A percentile compares a stretch with the other conserved stretches of the same genome.
Evolutionary conservation across 768 basidiomycete species (phyloP).

Genomic region (Amanita exitialis): DNA sequence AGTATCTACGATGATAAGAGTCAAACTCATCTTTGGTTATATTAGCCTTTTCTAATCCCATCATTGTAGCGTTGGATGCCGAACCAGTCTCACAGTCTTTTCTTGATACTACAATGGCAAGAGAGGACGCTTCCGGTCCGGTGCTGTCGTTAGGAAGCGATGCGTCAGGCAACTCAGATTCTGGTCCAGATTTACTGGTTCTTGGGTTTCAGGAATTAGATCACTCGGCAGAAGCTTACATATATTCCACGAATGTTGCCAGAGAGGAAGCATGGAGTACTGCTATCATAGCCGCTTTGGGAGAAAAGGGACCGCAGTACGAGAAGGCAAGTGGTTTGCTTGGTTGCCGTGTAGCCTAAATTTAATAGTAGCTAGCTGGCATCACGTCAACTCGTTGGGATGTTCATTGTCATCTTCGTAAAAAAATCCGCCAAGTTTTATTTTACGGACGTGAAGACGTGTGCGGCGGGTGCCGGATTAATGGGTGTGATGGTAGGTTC

Average conservation of each 20-base stretch:
- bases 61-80: background rate
- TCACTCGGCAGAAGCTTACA: constrained; percentile 64
- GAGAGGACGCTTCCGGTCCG: background rate
- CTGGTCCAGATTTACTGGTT: constrained; percentile 54
- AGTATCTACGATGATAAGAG: constrained; percentile 1
- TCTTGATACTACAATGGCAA: background rate
- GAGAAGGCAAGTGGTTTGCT: constrained; percentile 41
- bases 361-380: constrained; percentile 33
- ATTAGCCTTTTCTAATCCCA: background rate
- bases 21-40: background rate
- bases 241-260: constrained; percentile 54
- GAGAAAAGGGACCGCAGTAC: constrained; percentile 51
- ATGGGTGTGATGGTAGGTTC: constrained; percentile 64
- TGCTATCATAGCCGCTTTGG: constrained; percentile 62
- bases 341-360: background rate
- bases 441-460: constrained; percentile 43
- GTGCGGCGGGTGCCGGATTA: constrained; percentile 60
- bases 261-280: constrained; percentile 65
- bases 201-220: constrained; percentile 78
- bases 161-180: background rate
- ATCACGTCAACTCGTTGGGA: constrained; percentile 77
- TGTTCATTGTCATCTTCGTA: constrained; percentile 62
- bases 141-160: background rate
- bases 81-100: background rate
- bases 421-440: constrained; percentile 38